phyloP scores from a whole-genome alignment of 768 basidiomycete genomes.

The Mycena metata region DNA sequence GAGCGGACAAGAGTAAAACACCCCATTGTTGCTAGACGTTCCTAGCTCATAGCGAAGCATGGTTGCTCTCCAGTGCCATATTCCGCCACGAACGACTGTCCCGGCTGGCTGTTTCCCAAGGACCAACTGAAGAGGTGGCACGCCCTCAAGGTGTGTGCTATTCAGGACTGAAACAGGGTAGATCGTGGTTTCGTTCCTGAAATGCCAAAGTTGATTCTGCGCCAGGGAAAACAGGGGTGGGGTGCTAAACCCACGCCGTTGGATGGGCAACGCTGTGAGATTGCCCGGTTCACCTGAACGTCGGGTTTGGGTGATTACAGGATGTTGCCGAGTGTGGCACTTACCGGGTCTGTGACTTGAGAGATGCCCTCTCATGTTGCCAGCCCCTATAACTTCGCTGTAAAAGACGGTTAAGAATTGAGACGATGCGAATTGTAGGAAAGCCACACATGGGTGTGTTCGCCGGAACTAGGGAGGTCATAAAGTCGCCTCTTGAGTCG shows the following conservation, averaged over 20 bases:
- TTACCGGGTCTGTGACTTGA: conserved; percentile 50
- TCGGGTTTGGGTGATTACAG: not conserved
- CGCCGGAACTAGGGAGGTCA: conserved; percentile 58
- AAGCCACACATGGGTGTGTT: conserved; percentile 51
- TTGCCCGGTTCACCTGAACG: conserved; percentile 62
- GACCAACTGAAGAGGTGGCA: conserved; percentile 62
- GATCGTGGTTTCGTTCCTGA: conserved; percentile 68
- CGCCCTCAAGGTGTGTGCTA: conserved; percentile 55
- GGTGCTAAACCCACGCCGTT: conserved; percentile 23
- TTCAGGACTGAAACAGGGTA: conserved; percentile 69
- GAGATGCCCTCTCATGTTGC: conserved; percentile 45
- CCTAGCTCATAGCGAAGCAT: conserved; percentile 67
- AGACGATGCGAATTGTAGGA: not conserved
- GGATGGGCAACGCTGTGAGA: conserved; percentile 55
- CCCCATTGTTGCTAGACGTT: conserved; percentile 52
- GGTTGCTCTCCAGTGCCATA: conserved; percentile 70
- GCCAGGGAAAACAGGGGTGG: conserved; percentile 70
- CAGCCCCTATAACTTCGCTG: conserved; percentile 48
- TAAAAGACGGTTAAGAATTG: not conserved
- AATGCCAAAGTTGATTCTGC: conserved; percentile 64
- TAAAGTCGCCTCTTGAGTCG: conserved; percentile 48
- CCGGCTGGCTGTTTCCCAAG: conserved; percentile 51
- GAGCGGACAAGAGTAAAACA: conserved; percentile 60
- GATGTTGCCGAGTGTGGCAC: conserved; percentile 4
- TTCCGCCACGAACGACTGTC: conserved; percentile 55